Conservation (phyloP, 1,284 basidiomycete species). For the Mrakiaceae sp. region DNA sequence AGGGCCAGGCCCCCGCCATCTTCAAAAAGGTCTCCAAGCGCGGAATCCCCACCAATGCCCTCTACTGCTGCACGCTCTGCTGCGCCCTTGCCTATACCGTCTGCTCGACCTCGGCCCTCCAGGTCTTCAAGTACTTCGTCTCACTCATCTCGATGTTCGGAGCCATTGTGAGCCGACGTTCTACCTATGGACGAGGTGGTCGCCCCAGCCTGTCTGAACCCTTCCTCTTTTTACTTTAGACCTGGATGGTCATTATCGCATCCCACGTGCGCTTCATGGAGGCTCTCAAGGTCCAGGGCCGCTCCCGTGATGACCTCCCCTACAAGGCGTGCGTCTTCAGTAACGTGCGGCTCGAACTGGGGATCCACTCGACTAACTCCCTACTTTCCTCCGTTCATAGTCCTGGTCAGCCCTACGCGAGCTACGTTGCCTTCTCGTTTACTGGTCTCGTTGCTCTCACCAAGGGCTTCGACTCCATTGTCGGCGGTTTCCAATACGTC, state of each 20-base stretch:
- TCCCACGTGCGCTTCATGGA: conserved; percentile 61
- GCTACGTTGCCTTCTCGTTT: conserved; percentile 37
- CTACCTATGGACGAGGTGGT: neutral
- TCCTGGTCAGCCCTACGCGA: conserved; percentile 51
- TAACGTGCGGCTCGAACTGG: neutral
- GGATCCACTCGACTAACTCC: neutral
- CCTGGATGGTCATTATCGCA: conserved; percentile 48
- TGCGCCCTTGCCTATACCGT: conserved; percentile 35
- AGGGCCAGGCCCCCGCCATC: conserved; percentile 42
- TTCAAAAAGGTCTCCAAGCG: conserved; percentile 32
- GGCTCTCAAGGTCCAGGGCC: conserved; percentile 53
- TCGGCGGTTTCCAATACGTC: conserved; percentile 44
- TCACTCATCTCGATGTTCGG: conserved; percentile 58
- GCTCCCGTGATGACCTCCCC: conserved; percentile 50
- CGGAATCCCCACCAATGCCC: conserved; percentile 21
- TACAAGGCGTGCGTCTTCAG: conserved; percentile 49
- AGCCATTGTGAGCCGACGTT: conserved; percentile 33
- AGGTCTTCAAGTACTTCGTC: conserved; percentile 46
- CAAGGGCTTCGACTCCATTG: conserved; percentile 41
- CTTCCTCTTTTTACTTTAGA: conserved; percentile 2
- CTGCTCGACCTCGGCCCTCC: conserved; percentile 4
- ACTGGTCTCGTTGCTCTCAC: conserved; percentile 55
- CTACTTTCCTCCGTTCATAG: neutral
- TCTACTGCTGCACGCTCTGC: conserved; percentile 48
- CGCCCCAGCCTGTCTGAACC: neutral